Evolutionary conservation across 2,329 filamentous ascomycete genomes (phyloP).

Genomic region (Colletotrichum abscissum): DNA sequence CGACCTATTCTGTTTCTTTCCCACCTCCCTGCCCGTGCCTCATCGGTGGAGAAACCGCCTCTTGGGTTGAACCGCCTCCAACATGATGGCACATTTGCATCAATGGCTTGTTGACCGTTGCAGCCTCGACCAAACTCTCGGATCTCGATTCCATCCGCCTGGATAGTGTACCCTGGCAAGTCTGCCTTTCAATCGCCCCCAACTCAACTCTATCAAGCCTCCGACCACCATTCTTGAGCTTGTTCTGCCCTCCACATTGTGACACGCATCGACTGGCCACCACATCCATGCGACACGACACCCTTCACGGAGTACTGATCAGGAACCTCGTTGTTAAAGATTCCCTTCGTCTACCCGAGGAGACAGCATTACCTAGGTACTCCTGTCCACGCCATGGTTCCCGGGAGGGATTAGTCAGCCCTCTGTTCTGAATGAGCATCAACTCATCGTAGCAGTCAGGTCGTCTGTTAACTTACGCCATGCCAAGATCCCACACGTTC

Average conservation of each 20-base stretch:
- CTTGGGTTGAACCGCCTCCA: constrained; percentile 22
- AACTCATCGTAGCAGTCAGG: not conserved
- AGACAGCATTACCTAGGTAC: not conserved
- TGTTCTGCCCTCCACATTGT: not conserved
- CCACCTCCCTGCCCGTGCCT: constrained; percentile 22
- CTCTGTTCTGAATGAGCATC: not conserved
- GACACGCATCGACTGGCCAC: not conserved
- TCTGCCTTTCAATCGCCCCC: not conserved
- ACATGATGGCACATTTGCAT: constrained; percentile 27
- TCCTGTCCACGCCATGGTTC: not conserved
- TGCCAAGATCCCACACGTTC: constrained; percentile 19
- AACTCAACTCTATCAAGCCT: not conserved
- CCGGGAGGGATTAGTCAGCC: not conserved
- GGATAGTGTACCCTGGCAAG: constrained; percentile 26
- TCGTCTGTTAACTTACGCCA: not conserved
- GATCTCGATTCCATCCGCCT: constrained; percentile 3
- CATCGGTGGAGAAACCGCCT: constrained; percentile 26
- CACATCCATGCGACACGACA: not conserved
- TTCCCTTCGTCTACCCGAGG: not conserved
- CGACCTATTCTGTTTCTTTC: constrained; percentile 6
- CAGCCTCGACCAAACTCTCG: constrained; percentile 26
- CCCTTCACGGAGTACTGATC: too few relatives aligned
- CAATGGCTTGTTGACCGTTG: constrained; percentile 32
- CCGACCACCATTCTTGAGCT: not conserved
- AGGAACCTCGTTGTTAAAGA: not conserved